Evolutionary conservation across 2,329 filamentous ascomycete species (phyloP), one percentile per base, ranked within the genome.

Genomic region (Exophiala mesophila): DNA sequence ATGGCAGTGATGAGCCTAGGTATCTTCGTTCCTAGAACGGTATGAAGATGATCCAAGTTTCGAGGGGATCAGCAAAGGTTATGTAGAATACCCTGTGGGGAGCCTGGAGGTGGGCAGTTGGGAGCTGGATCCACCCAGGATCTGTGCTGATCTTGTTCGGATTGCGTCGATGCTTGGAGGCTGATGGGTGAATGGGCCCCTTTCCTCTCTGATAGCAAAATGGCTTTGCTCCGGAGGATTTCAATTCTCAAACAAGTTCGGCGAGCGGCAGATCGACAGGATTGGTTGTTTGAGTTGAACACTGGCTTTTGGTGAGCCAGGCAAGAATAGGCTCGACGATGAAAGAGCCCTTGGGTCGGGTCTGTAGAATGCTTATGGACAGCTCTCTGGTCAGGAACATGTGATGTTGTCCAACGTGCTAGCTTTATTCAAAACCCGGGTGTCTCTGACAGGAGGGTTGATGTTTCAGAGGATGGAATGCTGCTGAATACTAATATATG

Each of bases 211-310:
- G 43, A 45, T 33, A 47, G 47, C 41, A 36, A 48, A 40, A 49
- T n/a, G 39, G 7, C 40, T 41, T 23, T 45, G 45, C 16, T 41
- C 32, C 35, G 23, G 33, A 28, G 17, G 41, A 40, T 43, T 31
- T 26, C 31, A 45, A 33, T 39, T 32, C 41, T 51, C 45, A 40
- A 48, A 49, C 39, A 35, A 47, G 42, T 41, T 51, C 48, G 48
- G 48, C 44, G 48, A 48, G 44, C 50, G 50, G 50, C 47, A 53
- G 50, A 53, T 51, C 44, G 45, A 31, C 44, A 45, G 41, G 41
- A 44, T 41, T 45, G 44, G 45, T 29, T 36, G 26, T n/a, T n/a
- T n/a, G n/a, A n/a, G n/a, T n/a, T n/a, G n/a, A n/a, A n/a, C n/a
- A n/a, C n/a, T n/a, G n/a, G n/a, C n/a, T n/a, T n/a, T n/a, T n/a